Base-by-base conservation (phyloP, 2,329 filamentous ascomycete genomes). In the Beauveria sp. region DNA sequence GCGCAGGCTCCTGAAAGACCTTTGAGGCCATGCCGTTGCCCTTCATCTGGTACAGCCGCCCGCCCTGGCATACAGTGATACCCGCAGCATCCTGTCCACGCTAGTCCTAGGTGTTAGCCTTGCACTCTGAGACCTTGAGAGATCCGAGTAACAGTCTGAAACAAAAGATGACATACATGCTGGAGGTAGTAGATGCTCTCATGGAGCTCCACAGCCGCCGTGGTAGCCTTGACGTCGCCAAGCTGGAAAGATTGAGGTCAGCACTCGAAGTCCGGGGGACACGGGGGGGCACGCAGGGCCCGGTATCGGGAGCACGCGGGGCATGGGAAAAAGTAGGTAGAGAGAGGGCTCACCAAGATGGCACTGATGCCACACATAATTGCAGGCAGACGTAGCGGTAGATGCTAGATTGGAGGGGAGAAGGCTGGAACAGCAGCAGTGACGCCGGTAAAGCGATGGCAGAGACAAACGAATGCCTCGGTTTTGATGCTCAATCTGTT, bases 41-140 rank as follows among this genome's bases (percentile, higher is more conserved):
- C 77, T 97, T 97, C 79, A 89, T 89, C 72, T 96, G 91, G 72
- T 88, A 93, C 67, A 96, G 88, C 49, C 91, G 83, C 64, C 93
- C 92, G 42, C 90, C 90, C 78, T 82, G 67, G 82, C 87, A 80
- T 81, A 91, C 68, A 79, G 91, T 86, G 67, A 96, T 93, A 65
- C 92, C 92, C 60, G 87, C 90, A 55, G 92, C 92, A 86, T 96
- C 92, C 74, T 96, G 91, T 58, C 91, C 90, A 70, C 90, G 84
- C 72, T 92, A 75, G 65, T 75, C 69, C 55, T 59, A 46, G 12
- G 49, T 7, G 54, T 59, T 56, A 69, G 51, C 70, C 69, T 45
- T 26, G 14, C 0, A 16, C 6, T 24, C 22, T 18, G 22, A 28
- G 38, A 43, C 20, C 9, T 10, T 3, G 3, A 24, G 16, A 47